These are phyloP conservation scores for Mangifera indica DNA, from an alignment of 345 rosid species.

Conservation along the genomic window DNA sequence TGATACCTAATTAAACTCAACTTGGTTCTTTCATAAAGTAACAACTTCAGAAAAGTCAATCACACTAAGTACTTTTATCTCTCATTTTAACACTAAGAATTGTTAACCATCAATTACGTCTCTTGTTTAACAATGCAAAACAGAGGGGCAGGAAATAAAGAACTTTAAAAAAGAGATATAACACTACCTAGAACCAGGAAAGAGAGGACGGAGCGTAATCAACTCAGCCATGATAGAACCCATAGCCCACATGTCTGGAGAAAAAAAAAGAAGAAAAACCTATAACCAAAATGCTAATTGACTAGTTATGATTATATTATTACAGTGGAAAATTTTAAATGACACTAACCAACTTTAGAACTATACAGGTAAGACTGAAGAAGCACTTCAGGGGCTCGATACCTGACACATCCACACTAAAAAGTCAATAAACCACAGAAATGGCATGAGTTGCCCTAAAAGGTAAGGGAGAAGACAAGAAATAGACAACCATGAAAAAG, in stretches of 20 bases:
- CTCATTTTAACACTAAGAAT: constrained; percentile 1
- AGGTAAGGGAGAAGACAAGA: constrained; percentile 7
- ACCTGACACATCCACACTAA: neutral
- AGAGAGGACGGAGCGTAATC: neutral
- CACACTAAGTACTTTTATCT: neutral
- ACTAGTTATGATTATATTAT: neutral
- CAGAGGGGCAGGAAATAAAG: neutral
- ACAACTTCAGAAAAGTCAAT: neutral
- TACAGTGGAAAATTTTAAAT: neutral
- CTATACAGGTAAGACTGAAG: no score
- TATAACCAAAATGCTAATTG: neutral
- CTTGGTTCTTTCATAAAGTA: neutral
- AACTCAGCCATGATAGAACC: no score
- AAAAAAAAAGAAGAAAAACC: neutral
- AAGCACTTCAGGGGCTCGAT: no score
- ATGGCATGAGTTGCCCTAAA: neutral
- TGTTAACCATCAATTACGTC: constrained; percentile 2
- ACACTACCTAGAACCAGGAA: constrained; percentile 27
- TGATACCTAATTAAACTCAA: neutral
- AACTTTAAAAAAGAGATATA: neutral
- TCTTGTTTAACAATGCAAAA: neutral
- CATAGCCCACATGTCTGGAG: constrained; percentile 29
- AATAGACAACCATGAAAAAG: constrained; percentile 40
- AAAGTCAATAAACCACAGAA: neutral
- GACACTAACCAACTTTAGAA: constrained; percentile 40